These are phyloP conservation scores for Fragosphaeria purpurea DNA, from an alignment of 2,329 filamentous ascomycete genomes.

Conservation along the genomic window DNA sequence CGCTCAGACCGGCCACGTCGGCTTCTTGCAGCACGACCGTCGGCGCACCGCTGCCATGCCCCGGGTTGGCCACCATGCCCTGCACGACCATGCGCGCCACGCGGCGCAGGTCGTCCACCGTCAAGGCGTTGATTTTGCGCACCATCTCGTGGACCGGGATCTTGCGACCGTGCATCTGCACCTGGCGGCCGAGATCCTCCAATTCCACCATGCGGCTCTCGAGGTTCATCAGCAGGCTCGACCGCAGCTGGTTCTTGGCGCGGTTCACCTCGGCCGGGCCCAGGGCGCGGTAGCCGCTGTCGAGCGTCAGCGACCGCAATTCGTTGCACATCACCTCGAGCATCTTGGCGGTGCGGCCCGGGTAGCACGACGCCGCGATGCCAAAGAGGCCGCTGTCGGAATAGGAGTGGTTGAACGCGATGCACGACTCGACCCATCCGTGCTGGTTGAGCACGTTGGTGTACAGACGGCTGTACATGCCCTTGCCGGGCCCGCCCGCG, in stretches of 20 bases:
- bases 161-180: slow-evolving; percentile 93
- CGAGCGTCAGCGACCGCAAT: slow-evolving; percentile 65
- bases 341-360: slow-evolving; percentile 69
- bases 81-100: slow-evolving; percentile 73
- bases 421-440: slow-evolving; percentile 92
- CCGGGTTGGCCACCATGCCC: slow-evolving; percentile 64
- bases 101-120: slow-evolving; percentile 66
- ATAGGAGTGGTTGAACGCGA: slow-evolving; percentile 96
- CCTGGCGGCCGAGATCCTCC: slow-evolving; percentile 87
- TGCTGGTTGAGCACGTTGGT: slow-evolving; percentile 97
- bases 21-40: slow-evolving; percentile 94
- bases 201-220: slow-evolving; percentile 96
- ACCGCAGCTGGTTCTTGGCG: slow-evolving; percentile 93
- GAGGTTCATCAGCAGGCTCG: slow-evolving; percentile 88
- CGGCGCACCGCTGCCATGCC: slow-evolving; percentile 72
- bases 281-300: slow-evolving; percentile 63
- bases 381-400: slow-evolving; percentile 93
- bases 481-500: slow-evolving; percentile 91
- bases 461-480: slow-evolving; percentile 97
- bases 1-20: slow-evolving; percentile 58
- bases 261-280: slow-evolving; percentile 71
- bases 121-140: slow-evolving; percentile 69
- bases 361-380: slow-evolving; percentile 78
- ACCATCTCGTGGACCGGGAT: slow-evolving; percentile 93
- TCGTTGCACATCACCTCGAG: slow-evolving; percentile 93